A percentile compares a stretch with the other conserved stretches of the same genome.
Conservation (phyloP, 1,284 basidiomycete species). For the Cystobasidiaceae sp. region DNA sequence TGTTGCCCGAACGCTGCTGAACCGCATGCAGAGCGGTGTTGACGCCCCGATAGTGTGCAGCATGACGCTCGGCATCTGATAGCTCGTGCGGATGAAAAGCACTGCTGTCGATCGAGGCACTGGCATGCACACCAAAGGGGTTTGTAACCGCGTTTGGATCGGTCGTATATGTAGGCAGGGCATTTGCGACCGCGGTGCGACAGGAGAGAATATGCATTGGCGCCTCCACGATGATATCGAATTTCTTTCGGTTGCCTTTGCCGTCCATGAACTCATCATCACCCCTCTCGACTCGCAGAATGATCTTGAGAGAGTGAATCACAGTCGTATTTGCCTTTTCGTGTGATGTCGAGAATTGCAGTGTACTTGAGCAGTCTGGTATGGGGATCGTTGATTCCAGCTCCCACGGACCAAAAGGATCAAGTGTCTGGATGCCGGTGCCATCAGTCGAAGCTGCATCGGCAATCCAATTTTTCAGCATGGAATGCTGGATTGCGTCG, state of each 20-base stretch:
- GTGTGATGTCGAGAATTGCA: conserved; percentile 81
- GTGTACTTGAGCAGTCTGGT: conserved; percentile 50
- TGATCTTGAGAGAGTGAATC: conserved; percentile 72
- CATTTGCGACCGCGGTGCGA: neutral
- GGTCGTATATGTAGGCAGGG: conserved; percentile 20
- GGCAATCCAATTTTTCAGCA: conserved; percentile 40
- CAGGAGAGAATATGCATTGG: conserved; percentile 69
- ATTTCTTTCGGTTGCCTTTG: conserved; percentile 63
- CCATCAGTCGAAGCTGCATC: conserved; percentile 40
- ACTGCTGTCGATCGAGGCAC: neutral
- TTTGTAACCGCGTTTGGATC: neutral
- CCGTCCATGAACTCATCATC: conserved; percentile 62
- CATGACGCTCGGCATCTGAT: conserved; percentile 21
- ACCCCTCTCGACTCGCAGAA: conserved; percentile 77
- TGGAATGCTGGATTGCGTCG: conserved; percentile 38
- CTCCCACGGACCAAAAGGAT: conserved; percentile 56
- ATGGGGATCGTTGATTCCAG: conserved; percentile 50
- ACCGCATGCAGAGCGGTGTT: neutral
- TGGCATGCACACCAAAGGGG: neutral
- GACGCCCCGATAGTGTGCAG: neutral
- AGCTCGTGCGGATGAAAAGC: conserved; percentile 31
- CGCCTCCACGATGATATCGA: conserved; percentile 62
- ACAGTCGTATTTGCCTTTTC: conserved; percentile 72
- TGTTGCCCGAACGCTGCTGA: neutral
- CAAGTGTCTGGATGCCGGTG: conserved; percentile 42